Conservation (phyloP, 768 basidiomycete genomes). For the Trametes punicea region DNA sequence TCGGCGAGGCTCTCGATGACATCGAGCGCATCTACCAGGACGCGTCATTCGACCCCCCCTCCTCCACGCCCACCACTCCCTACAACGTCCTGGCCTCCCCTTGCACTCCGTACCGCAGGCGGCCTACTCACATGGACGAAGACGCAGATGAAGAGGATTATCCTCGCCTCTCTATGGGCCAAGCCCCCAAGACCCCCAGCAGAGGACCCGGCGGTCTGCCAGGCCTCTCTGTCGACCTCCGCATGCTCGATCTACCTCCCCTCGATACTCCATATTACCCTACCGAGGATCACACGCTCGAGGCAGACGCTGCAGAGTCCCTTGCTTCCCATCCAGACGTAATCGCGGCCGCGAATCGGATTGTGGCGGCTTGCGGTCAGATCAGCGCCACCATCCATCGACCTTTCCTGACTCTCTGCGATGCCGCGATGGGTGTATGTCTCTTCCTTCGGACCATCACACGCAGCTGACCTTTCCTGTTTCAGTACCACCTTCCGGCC, state of each 20-base stretch:
- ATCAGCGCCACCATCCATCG: slow-evolving; percentile 59
- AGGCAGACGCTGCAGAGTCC: slow-evolving; percentile 38
- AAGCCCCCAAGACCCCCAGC: slow-evolving; percentile 8
- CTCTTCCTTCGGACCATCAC: not conserved
- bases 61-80: slow-evolving; percentile 11
- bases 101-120: slow-evolving; percentile 10
- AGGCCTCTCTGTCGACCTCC: slow-evolving; percentile 4
- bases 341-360: slow-evolving; percentile 54
- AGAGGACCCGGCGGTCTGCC: not conserved
- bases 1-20: slow-evolving; percentile 66
- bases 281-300: slow-evolving; percentile 4
- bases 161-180: not conserved
- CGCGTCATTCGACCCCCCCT: slow-evolving; percentile 11
- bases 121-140: not conserved
- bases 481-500: slow-evolving; percentile 69
- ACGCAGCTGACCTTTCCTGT: not conserved
- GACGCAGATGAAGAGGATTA: not conserved
- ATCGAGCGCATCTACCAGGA: slow-evolving; percentile 52
- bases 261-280: slow-evolving; percentile 27
- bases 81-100: slow-evolving; percentile 14
- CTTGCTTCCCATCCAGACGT: slow-evolving; percentile 60
- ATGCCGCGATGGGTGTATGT: slow-evolving; percentile 67
- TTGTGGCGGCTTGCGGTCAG: slow-evolving; percentile 70
- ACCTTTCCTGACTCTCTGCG: slow-evolving; percentile 71
- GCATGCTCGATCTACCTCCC: slow-evolving; percentile 26